These are phyloP conservation scores for Cucumis variabilis DNA, from an alignment of 331 rosid genomes.

Conservation along the genomic window DNA sequence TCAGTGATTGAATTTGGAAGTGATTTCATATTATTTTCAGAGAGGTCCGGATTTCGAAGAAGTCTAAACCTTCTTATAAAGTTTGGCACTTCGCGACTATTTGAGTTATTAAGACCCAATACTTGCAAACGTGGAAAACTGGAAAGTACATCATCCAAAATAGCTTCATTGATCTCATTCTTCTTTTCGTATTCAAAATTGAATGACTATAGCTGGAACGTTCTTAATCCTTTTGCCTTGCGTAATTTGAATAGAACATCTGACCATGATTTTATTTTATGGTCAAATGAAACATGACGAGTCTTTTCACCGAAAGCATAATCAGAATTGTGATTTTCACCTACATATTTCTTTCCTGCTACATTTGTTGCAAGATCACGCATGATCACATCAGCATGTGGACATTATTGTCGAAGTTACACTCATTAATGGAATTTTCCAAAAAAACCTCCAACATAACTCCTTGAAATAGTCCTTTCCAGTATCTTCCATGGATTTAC, in stretches of 20 bases:
- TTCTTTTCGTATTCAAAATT: neutral
- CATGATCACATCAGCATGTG: constrained; percentile 4
- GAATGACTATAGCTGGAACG: neutral
- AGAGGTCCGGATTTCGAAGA: constrained; percentile 27
- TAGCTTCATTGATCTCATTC: neutral
- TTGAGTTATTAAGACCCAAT: neutral
- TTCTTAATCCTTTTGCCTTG: constrained; percentile 16
- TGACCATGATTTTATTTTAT: neutral
- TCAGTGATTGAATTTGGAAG: constrained; percentile 22
- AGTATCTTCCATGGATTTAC: constrained; percentile 6
- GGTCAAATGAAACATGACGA: neutral
- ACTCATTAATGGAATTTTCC: neutral
- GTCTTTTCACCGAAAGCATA: neutral
- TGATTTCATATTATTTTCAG: neutral
- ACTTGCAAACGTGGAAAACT: neutral
- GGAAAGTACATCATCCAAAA: neutral
- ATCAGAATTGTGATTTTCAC: neutral
- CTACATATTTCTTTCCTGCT: neutral
- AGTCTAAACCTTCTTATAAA: constrained; percentile 31
- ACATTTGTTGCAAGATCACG: neutral
- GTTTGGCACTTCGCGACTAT: neutral
- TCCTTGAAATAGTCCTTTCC: constrained; percentile 26
- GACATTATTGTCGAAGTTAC: neutral
- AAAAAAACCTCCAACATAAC: constrained; percentile 16
- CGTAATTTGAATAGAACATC: neutral